Evolutionary conservation across 2,329 filamentous ascomycete species (phyloP).

Genomic region (Byssoonygena ceratinophila): DNA sequence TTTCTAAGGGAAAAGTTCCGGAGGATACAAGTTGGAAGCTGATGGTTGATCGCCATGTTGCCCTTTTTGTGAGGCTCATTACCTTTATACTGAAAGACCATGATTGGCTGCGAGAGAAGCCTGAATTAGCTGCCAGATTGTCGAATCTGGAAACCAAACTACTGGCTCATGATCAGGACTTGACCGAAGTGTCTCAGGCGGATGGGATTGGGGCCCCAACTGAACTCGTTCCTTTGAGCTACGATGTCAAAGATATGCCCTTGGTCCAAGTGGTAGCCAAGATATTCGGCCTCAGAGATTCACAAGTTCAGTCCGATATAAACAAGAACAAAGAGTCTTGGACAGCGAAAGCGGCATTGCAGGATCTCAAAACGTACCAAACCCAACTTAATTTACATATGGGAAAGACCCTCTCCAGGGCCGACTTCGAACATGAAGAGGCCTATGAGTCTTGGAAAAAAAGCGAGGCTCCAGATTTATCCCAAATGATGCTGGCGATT

Average conservation of each 20-base stretch:
- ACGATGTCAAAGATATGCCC: conserved; percentile 95
- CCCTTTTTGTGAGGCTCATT: conserved; percentile 82
- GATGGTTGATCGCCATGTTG: conserved; percentile 86
- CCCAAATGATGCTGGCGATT: conserved; percentile 87
- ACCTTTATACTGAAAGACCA: conserved; percentile 69
- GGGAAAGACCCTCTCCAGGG: conserved; percentile 61
- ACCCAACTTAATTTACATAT: conserved; percentile 73
- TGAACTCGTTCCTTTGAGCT: conserved; percentile 74
- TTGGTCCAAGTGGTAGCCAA: conserved; percentile 77
- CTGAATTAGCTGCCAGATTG: conserved; percentile 70
- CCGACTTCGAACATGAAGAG: conserved; percentile 85
- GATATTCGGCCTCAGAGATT: conserved; percentile 71
- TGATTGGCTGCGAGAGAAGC: conserved; percentile 72
- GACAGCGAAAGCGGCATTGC: conserved; percentile 84
- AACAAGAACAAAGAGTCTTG: conserved; percentile 68
- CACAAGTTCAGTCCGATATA: conserved; percentile 77
- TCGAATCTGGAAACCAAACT: conserved; percentile 84
- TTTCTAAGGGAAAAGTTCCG: conserved; percentile 62
- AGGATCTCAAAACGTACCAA: conserved; percentile 89
- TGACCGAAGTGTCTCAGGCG: conserved; percentile 52
- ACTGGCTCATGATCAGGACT: conserved; percentile 83
- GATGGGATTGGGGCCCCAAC: conserved; percentile 53
- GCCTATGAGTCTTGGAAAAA: conserved; percentile 86
- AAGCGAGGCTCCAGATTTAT: conserved; percentile 73
- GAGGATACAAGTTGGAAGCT: conserved; percentile 84